Evolutionary conservation across 2,329 filamentous ascomycete genomes (phyloP), one percentile per base, ranked within the genome.

Genomic region (Colletotrichum eremochloae): DNA sequence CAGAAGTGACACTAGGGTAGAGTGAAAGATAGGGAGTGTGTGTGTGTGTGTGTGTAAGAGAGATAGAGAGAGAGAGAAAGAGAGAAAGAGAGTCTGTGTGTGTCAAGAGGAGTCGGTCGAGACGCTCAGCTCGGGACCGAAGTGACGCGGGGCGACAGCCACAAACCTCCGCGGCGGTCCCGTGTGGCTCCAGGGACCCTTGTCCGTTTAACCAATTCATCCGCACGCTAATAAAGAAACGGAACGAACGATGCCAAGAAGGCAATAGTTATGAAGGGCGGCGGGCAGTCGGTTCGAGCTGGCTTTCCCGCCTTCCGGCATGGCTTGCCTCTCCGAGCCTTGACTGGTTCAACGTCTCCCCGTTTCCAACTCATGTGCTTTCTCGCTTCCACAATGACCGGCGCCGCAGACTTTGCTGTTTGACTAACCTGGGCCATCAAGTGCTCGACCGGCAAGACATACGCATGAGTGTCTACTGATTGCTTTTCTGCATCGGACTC

Each of bases 61-160:
- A 36, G 33, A 36, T 36, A 8, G 33, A 36, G 33, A 5, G 24
- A 24, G 33, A 36, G 33, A 36, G 3, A 8, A 3, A 36, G 33
- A 5, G 33, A 36, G 3, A 5, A 36, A 36, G 33, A 36, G 33
- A 36, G 33, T 8, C 5, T 36, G 33, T 36, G 33, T 46, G 18
- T n/a, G 81, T 20, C 20, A 24, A 40, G 55, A 9, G 9, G 64
- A 88, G 82, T 31, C 79, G 80, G 14, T 82, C 38, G 15, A 29
- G 12, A 18, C 14, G n/a, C 38, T 33, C 40, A 61, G 24, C 57
- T 61, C 57, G 57, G 57, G 57, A 46, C 57, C 57, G 57, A 46
- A 61, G 14, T 24, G 15, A 29, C 57, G 15, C 24, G 40, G 38
- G 20, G n/a, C 57, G 9, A 42, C 57, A 31, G 38, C 44, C 57